Base-by-base conservation (phyloP, 768 basidiomycete genomes). In the Scleroderma citrinum region DNA sequence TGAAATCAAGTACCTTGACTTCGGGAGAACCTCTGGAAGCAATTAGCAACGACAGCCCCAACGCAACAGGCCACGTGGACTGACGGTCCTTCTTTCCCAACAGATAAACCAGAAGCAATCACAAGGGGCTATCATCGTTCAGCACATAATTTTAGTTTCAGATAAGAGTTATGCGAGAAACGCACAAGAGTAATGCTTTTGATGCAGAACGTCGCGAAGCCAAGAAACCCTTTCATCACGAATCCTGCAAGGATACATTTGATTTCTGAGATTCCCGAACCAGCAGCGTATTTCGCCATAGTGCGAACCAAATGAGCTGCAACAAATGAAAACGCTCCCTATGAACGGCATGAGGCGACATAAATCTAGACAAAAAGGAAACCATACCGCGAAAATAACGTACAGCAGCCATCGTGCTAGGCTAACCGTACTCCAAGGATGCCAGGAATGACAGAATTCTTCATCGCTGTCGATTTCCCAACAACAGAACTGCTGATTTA, bases 201-300 rank as follows among this genome's bases (percentile, higher is more conserved):
- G 67, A 98, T 90, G 52, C 85, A 75, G 56, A 97, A 86, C 1
- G 96, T 98, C 63, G 85, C 82, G 52, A 86, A 82, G 13, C 92
- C 87, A 31, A 98, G 76, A 67, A 87, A 99, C 0, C 93, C 92
- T 65, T 96, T 85, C 88, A 99, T 97, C 57, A 94, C 77, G 69
- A 99, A 99, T 3, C 96, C 96, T 8, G 90, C 91, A 26, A 99
- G 73, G 57, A 98, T 97, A 63, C 92, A 96, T 61, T 98, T 99
- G 69, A 99, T 97, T 68, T 99, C 96, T 19, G 94, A 92, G 42
- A 99, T 98, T 44, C 96, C 96, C 50, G 94, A 97, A 5, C 96
- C 94, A 17, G 96, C 96, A 13, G 96, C 94, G 66, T 95, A 95
- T 47, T 84, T 93, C 8, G 95, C 94, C 59, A 94, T 80, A 8